Evolutionary conservation across 352 stramenopile genomes (phyloP).

Genomic region (Globisporangium parvum): DNA sequence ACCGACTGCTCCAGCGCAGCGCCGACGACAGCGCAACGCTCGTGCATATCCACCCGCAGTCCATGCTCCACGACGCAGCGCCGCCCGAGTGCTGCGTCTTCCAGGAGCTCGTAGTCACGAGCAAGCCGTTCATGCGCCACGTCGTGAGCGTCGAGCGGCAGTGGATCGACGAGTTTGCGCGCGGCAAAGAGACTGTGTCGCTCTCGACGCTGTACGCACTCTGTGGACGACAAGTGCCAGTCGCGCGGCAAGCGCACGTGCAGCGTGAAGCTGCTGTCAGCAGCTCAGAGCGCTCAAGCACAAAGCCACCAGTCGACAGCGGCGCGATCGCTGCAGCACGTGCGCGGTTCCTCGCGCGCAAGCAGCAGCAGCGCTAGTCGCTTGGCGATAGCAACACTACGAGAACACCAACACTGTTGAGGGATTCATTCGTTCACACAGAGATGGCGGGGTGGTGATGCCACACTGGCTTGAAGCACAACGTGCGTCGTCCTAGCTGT

Average conservation of each 20-base stretch:
- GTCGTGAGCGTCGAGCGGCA: constrained; percentile 35
- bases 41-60: constrained; percentile 67
- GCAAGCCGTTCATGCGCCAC: constrained; percentile 62
- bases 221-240: constrained; percentile 29
- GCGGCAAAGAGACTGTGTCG: constrained; percentile 24
- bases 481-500: too few species aligned
- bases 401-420: background rate
- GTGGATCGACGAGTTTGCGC: constrained; percentile 48
- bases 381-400: background rate
- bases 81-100: constrained; percentile 58
- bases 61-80: constrained; percentile 33
- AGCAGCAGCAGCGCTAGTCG: constrained; percentile 7
- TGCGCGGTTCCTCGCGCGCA: constrained; percentile 38
- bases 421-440: too few species aligned
- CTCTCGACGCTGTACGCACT: constrained; percentile 35
- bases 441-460: too few species aligned
- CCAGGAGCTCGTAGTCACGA: constrained; percentile 69
- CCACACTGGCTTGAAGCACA: too few species aligned
- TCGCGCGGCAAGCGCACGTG: background rate
- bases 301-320: constrained; percentile 13
- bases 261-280: background rate
- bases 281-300: background rate
- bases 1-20: constrained; percentile 25
- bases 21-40: constrained; percentile 28
- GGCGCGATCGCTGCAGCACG: constrained; percentile 34